These are phyloP conservation scores for Hymenoscyphus repandus DNA, from an alignment of 2,329 filamentous ascomycete genomes.

Conservation along the genomic window DNA sequence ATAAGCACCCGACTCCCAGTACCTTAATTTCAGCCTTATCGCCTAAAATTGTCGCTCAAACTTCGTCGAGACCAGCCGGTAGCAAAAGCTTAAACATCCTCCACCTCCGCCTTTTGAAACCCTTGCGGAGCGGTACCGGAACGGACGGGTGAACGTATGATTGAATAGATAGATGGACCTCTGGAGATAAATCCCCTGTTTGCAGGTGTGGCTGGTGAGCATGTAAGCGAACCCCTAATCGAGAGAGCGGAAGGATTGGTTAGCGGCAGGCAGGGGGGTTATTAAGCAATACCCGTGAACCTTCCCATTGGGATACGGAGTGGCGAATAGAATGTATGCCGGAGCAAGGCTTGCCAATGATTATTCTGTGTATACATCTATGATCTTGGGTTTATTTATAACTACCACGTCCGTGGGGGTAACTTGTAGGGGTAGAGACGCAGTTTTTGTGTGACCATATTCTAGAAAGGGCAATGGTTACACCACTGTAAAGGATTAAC, in stretches of 20 bases:
- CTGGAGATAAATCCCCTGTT: neutral
- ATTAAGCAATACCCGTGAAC: neutral
- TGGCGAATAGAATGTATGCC: too few species aligned
- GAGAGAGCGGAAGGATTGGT: neutral
- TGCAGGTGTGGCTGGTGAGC: neutral
- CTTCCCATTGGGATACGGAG: too few species aligned
- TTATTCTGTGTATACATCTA: too few species aligned
- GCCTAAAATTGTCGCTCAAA: constrained; percentile 2
- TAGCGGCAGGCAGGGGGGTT: neutral
- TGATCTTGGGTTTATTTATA: too few species aligned
- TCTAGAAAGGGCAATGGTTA: too few species aligned
- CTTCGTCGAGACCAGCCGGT: neutral
- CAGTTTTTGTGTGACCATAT: too few species aligned
- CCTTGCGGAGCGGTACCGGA: neutral
- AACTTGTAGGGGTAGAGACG: too few species aligned
- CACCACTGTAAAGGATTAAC: too few species aligned
- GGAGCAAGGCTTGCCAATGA: too few species aligned
- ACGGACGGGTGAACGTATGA: neutral
- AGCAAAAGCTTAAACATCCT: neutral
- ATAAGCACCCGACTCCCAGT: neutral
- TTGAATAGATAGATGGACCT: neutral
- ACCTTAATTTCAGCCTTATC: neutral
- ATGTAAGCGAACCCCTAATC: neutral
- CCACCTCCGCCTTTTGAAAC: neutral
- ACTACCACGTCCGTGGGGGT: too few species aligned